Base-by-base conservation (phyloP, 768 basidiomycete species). In the Boletus coccyginus region DNA sequence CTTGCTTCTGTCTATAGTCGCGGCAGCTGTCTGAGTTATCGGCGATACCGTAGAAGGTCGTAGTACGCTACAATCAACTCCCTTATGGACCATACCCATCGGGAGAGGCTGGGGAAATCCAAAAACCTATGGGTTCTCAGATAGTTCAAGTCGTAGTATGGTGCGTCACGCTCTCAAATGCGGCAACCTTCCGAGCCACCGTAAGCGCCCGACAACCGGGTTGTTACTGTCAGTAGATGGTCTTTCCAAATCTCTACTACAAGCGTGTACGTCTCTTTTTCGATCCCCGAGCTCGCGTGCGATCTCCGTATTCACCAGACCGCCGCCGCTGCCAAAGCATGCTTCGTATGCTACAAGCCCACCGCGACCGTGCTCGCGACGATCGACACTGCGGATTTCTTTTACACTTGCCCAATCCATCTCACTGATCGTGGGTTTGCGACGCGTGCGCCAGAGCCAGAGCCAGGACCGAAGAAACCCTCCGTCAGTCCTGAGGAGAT, bases 281-380 rank as follows among this genome's bases (percentile, higher is more conserved):
- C 50, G 44, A 48, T 29, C 42, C 42, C 38, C 47, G 17, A n/a
- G 12, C 16, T 27, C 21, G 35, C 38, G 16, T 27, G 52, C 47
- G 42, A 50, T 35, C 47, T 43, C 44, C 46, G 38, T 38, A 17
- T 48, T 53, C 35, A 7, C 53, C 68, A 95, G 92, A 84, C 86
- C 42, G 84, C 86, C 52, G 92, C 80, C 33, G 94, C 93, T 2
- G 74, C 87, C 9, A 87, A 84, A 70, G 79, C 88, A 17, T 97
- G 91, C 66, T 91, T 78, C 70, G 75, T 89, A 47, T 92, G 94
- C 76, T 81, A 79, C 70, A 85, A 87, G 65, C 89, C 90, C 9
- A 92, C 93, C 0, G 83, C 81, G 19, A 90, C 82, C 13, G 94
- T 95, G 32, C 83, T 97, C 21, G 90, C 93, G 21, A 96, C 93